These are phyloP conservation scores for Yamadazyma takamatsuzukensis DNA, from an alignment of 805 yeast species.

Conservation along the genomic window DNA sequence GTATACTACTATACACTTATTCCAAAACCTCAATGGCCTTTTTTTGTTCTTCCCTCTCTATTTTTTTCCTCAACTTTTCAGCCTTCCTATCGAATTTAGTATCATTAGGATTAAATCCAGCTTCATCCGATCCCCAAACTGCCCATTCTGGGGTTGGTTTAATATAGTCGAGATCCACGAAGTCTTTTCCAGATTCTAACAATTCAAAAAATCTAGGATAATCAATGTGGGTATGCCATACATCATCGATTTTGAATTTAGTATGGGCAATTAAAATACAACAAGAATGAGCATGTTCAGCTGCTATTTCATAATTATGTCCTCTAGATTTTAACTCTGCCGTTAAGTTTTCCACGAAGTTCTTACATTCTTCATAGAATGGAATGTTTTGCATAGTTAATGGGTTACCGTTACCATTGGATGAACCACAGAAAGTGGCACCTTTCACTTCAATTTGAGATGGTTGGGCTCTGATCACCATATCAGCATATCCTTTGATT, in stretches of 20 bases:
- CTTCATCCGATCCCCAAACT: slow-evolving; percentile 76
- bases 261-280: slow-evolving; percentile 80
- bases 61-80: slow-evolving; percentile 48
- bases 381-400: slow-evolving; percentile 95
- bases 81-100: slow-evolving; percentile 63
- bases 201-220: slow-evolving; percentile 72
- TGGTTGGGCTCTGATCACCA: slow-evolving; percentile 78
- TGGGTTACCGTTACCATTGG: slow-evolving; percentile 79
- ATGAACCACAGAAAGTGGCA: slow-evolving; percentile 92
- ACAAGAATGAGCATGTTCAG: slow-evolving; percentile 94
- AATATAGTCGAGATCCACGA: slow-evolving; percentile 76
- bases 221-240: slow-evolving; percentile 89
- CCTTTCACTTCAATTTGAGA: slow-evolving; percentile 91
- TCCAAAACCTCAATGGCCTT: slow-evolving; percentile 4
- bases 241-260: slow-evolving; percentile 63
- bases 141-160: slow-evolving; percentile 90
- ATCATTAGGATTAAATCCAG: slow-evolving; percentile 89
- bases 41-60: slow-evolving; percentile 29
- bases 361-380: slow-evolving; percentile 83
- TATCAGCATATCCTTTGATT: slow-evolving; percentile 76
- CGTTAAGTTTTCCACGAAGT: slow-evolving; percentile 63
- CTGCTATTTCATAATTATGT: slow-evolving; percentile 75
- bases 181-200: slow-evolving; percentile 59
- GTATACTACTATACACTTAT: slow-evolving; percentile 2
- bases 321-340: slow-evolving; percentile 64